phyloP scores from a whole-genome alignment of 169 alveolate genomes.

The Plasmodium malariae region DNA sequence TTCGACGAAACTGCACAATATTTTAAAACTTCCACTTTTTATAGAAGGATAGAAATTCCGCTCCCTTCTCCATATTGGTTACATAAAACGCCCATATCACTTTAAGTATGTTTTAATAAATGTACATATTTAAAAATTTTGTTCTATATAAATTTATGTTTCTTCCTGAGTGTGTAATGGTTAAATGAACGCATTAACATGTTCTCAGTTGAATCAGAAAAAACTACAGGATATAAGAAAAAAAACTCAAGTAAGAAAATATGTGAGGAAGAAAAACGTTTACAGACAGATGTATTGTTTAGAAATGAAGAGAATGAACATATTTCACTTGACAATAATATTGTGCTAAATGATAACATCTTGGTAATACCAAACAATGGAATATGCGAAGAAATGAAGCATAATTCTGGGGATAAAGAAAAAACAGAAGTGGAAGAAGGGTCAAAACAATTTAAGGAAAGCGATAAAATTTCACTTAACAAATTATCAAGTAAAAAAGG shows the following conservation, averaged over 20 bases:
- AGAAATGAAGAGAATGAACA: background rate
- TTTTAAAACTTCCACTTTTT: no score
- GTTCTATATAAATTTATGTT: background rate
- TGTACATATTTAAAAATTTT: no score
- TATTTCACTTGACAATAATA: background rate
- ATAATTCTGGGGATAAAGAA: background rate
- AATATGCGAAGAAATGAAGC: background rate
- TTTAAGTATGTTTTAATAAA: no score
- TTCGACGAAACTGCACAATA: background rate
- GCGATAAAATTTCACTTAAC: no score
- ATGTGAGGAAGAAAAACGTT: slow-evolving; percentile 1
- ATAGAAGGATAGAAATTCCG: no score
- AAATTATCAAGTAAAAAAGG: background rate
- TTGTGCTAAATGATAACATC: background rate
- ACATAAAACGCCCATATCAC: no score
- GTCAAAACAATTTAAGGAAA: no score
- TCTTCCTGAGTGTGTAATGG: background rate
- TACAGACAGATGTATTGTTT: background rate
- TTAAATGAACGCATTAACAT: slow-evolving; percentile 9
- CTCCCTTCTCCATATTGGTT: no score
- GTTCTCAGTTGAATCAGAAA: slow-evolving; percentile 43
- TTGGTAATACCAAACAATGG: background rate
- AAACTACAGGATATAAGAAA: slow-evolving; percentile 18
- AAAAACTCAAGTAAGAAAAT: slow-evolving; percentile 4
- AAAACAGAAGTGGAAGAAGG: background rate